Base-by-base conservation (phyloP, 306 rosid species). In the Sicyos baderoa region DNA sequence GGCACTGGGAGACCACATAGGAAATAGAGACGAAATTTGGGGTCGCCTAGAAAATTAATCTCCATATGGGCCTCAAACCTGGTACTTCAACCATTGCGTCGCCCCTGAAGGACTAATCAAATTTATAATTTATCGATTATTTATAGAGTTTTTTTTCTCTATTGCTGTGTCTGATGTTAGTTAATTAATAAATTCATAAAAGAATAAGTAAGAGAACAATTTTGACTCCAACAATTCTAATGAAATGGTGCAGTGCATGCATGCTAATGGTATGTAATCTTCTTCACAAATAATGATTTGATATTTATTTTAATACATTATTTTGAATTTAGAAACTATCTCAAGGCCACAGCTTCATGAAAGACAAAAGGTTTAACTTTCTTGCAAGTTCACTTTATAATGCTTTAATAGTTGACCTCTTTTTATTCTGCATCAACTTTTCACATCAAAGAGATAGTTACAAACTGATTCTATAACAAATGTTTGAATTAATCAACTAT, bases 81-180 rank as follows among this genome's bases (percentile, higher is more conserved):
- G n/a, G n/a, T n/a, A n/a, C n/a, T n/a, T n/a, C 29, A 25, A 25
- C 3, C 29, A 25, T 25, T 25, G 29, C 29, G 29, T 25, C 29
- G 3, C 29, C 3, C 29, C 29, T 1, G 29, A 25, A 25, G 29
- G 29, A 25, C 29, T 25, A 25, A 25, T 3, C 29, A 25, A 25
- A 29, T 23, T 54, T 52, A 75, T 61, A 74, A 70, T 37, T 58
- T 52, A 72, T 61, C 12, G 68, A 71, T 74, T 64, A 50, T 70
- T n/a, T 11, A 23, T 22, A 51, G 25, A 42, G 51, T 27, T 25
- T 27, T 6, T 6, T 25, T 29, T 68, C 15, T 35, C 59, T 68
- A 17, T 12, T 27, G 27, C 56, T 50, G 9, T n/a, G 48, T 45
- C 50, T 65, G 45, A 18, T 63, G 10, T 18, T 65, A 65, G 37